Percentiles rank a stretch among this genome's conserved stretches.
phyloP scores from a whole-genome alignment of 2,329 filamentous ascomycete genomes.

The Nannizzia gypsea region DNA sequence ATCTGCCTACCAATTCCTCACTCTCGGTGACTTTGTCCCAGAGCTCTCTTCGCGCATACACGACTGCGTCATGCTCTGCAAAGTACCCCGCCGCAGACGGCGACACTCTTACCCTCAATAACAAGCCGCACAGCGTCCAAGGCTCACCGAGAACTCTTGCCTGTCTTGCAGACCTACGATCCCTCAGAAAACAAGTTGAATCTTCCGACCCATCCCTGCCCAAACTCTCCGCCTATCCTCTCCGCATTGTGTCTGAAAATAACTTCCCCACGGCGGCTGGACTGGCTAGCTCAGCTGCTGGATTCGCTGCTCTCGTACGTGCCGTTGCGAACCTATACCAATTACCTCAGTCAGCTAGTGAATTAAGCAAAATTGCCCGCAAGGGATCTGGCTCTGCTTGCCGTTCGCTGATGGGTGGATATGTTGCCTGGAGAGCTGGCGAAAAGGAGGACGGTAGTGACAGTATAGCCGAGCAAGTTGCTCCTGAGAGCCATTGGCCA shows the following conservation, averaged over 20 bases:
- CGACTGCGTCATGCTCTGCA: conserved; percentile 80
- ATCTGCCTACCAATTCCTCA: conserved; percentile 95
- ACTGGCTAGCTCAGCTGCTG: conserved; percentile 56
- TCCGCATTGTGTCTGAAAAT: conserved; percentile 89
- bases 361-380: conserved; percentile 77
- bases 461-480: conserved; percentile 77
- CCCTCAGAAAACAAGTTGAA: conserved; percentile 66
- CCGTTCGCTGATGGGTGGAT: conserved; percentile 84
- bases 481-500: conserved; percentile 83
- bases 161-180: conserved; percentile 76
- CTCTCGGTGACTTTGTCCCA: conserved; percentile 94
- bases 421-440: conserved; percentile 88
- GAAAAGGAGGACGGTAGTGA: conserved; percentile 65
- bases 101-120: conserved; percentile 74
- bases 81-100: conserved; percentile 46
- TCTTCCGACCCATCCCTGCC: conserved; percentile 60
- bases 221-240: conserved; percentile 61
- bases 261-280: conserved; percentile 98
- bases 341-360: conserved; percentile 65
- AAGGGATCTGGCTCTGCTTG: conserved; percentile 94
- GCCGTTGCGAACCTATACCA: conserved; percentile 84
- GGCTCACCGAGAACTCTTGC: conserved; percentile 84
- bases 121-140: conserved; percentile 62
- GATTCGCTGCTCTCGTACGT: conserved; percentile 57
- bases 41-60: conserved; percentile 84